Percentiles rank a stretch among this genome's conserved stretches.
Conservation (phyloP, 352 stramenopile species). For the Pythium sp. region DNA sequence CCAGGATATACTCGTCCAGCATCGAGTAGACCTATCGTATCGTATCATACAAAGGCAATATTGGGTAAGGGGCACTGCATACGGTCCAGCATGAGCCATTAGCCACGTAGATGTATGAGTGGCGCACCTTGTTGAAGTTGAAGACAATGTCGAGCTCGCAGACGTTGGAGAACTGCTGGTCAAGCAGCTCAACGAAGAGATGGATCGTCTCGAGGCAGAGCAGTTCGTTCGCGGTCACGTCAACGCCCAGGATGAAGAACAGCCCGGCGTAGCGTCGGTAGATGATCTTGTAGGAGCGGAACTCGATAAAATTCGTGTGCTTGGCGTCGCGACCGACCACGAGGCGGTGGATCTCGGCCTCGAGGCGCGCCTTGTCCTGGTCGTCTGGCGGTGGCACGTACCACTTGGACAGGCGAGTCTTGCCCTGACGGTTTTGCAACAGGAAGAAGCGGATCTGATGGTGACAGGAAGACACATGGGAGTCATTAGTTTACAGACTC, state of each 20-base stretch:
- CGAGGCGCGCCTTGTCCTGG: conserved; percentile 79
- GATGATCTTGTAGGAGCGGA: conserved; percentile 99
- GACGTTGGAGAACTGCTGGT: conserved; percentile 98
- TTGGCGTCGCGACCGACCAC: conserved; percentile 88
- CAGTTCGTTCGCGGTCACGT: conserved; percentile 97
- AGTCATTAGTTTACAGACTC: background rate
- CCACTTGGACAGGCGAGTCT: conserved; percentile 99
- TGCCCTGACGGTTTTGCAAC: conserved; percentile 98
- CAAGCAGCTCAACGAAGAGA: conserved; percentile 97
- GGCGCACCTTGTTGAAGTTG: conserved; percentile 91
- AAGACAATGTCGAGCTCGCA: conserved; percentile 97
- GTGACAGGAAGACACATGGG: background rate
- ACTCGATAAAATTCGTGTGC: conserved; percentile 96
- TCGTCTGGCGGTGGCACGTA: conserved; percentile 89
- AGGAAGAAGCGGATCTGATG: conserved; percentile 96
- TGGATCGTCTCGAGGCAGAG: conserved; percentile 98
- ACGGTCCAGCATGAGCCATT: background rate
- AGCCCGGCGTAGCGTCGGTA: conserved; percentile 98
- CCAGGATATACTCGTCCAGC: conserved; percentile 94
- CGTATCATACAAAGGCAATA: background rate
- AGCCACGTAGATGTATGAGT: background rate
- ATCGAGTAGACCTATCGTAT: conserved; percentile 85
- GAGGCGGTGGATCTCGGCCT: conserved; percentile 90
- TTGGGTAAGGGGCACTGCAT: background rate
- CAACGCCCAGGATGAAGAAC: conserved; percentile 97